Base-by-base conservation (phyloP, 1,284 basidiomycete genomes). In the Marasmius fiardii region DNA sequence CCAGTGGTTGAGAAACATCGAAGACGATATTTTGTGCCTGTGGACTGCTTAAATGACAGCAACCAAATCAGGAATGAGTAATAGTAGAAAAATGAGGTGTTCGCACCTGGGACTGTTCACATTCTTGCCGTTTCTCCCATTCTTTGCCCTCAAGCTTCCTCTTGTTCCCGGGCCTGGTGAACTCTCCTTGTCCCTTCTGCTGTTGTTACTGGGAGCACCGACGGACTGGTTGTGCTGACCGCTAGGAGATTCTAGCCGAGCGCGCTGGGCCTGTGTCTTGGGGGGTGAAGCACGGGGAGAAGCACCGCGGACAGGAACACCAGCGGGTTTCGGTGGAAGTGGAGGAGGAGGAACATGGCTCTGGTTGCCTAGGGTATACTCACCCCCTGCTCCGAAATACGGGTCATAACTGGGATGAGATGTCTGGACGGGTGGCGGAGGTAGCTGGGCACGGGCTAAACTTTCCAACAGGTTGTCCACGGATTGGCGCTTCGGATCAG, bases 401-500 rank as follows among this genome's bases (percentile, higher is more conserved):
- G 75, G 63, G 52, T 79, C 77, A 57, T 78, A 79, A 6, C 41
- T 45, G 6, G 44, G 44, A 6, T 45, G 41, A 10, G 71, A 67
- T 5, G 72, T 70, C 5, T 45, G 54, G 44, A 70, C 68, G 14
- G 67, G 64, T 54, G 58, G 66, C 51, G 73, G 67, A 44, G 77
- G 72, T 37, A 67, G 66, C 64, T 81, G 82, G 54, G 77, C 74
- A 59, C 85, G 76, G 28, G 84, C 83, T 16, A 90, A 68, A 63
- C 87, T 83, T 59, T 90, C 88, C 63, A 91, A 74, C 41, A 90
- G 71, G 63, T 90, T 90, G 64, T 90, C 88, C 52, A 90, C 86
- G 2, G 88, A 90, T 66, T 88, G 86, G 56, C 85, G 79, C 72
- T 89, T 89, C 21, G 87, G 84, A 61, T 90, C 86, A 18, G 74